Conservation (phyloP, 2,329 filamentous ascomycete species). For the Fusarium graminum region DNA sequence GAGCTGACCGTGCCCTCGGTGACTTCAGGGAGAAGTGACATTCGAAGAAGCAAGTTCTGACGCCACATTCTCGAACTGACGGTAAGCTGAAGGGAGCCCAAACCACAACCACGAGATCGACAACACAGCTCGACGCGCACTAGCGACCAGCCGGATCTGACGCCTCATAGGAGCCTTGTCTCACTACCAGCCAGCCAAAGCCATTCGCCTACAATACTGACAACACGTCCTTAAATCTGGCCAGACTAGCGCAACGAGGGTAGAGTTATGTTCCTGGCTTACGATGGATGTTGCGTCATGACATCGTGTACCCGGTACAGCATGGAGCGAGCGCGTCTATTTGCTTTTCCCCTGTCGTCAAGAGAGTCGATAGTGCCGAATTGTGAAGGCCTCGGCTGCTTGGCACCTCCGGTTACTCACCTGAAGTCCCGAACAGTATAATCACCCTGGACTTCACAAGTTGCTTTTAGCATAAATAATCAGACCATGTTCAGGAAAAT, state of each 20-base stretch:
- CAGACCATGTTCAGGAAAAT: constrained; percentile 30
- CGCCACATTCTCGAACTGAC: constrained; percentile 25
- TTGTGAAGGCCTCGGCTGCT: constrained; percentile 9
- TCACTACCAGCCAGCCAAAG: constrained; percentile 2
- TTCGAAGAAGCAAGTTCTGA: constrained; percentile 15
- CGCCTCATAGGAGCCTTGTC: constrained; percentile 1
- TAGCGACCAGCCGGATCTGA: constrained; percentile 10
- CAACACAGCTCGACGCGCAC: neutral
- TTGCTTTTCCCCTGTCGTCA: constrained; percentile 31
- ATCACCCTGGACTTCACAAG: constrained; percentile 8
- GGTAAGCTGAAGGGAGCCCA: constrained; percentile 26
- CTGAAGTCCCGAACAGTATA: constrained; percentile 1
- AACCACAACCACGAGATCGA: constrained; percentile 3
- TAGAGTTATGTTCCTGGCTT: neutral
- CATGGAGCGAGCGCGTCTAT: neutral
- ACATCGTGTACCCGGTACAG: neutral
- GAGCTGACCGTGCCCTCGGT: constrained; percentile 33
- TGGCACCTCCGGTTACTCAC: constrained; percentile 10
- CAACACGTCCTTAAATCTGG: neutral
- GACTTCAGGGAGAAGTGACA: constrained; percentile 27
- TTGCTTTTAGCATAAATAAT: constrained; percentile 32
- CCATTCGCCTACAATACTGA: neutral
- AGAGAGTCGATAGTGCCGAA: constrained; percentile 15
- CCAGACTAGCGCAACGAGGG: neutral
- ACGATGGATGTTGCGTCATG: constrained; percentile 1